Evolutionary conservation across 345 rosid genomes (phyloP).

Genomic region (Gynandropsis gynandra): DNA sequence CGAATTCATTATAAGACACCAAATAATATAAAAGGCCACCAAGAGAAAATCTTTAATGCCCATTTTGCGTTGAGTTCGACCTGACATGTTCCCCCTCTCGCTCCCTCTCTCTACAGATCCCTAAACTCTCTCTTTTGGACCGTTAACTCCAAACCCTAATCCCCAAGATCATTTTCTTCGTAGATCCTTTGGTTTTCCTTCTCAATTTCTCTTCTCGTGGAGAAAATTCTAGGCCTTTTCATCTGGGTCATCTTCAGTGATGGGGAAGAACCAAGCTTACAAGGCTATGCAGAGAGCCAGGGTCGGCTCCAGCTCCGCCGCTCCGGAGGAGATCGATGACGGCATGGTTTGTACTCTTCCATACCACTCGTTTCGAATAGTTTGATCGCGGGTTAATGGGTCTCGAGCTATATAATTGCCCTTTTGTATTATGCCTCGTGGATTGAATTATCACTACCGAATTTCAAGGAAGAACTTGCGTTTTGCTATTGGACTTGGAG

Average conservation of each 20-base stretch:
- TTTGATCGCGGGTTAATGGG: slow-evolving; percentile 2
- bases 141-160: slow-evolving; percentile 20
- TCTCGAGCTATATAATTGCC: slow-evolving; percentile 1
- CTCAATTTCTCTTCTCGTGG: neutral
- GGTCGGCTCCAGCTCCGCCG: slow-evolving; percentile 79
- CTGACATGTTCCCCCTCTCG: neutral
- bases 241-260: slow-evolving; percentile 22
- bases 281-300: slow-evolving; percentile 97
- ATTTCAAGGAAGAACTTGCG: slow-evolving; percentile 12
- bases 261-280: slow-evolving; percentile 99
- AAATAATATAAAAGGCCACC: too few species aligned
- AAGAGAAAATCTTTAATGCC: too few species aligned
- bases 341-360: slow-evolving; percentile 99
- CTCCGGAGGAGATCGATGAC: slow-evolving; percentile 84
- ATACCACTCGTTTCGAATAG: slow-evolving; percentile 26
- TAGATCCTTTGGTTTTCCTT: neutral
- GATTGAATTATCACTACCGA: neutral
- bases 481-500: neutral
- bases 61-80: too few species aligned
- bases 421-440: neutral
- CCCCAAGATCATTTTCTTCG: neutral
- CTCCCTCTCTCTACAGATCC: slow-evolving; percentile 18
- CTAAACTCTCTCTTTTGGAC: slow-evolving; percentile 21
- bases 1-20: too few species aligned
- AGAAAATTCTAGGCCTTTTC: slow-evolving; percentile 2